phyloP scores from a whole-genome alignment of 306 rosid species.

The Nissolia schottii region DNA sequence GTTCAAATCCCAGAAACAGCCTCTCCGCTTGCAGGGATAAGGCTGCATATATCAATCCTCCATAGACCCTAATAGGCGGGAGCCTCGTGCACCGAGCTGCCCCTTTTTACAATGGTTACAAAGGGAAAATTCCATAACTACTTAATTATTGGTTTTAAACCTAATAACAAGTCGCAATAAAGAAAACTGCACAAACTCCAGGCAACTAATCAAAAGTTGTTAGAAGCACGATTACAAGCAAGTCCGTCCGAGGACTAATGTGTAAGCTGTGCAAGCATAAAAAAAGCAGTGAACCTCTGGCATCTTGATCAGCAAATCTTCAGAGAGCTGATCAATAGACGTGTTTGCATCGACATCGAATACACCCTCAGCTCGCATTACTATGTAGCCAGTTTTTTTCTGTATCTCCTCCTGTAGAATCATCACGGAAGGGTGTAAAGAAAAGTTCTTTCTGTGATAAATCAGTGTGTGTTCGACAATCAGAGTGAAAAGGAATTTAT shows the following conservation, averaged over 20 bases:
- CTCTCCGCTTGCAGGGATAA: no score
- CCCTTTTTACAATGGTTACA: neutral
- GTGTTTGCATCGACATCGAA: conserved; percentile 98
- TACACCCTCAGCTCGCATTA: conserved; percentile 94
- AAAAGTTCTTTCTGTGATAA: neutral
- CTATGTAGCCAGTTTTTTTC: conserved; percentile 96
- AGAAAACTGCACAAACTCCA: neutral
- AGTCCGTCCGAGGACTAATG: neutral
- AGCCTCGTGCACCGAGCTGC: no score
- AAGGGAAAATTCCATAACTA: neutral
- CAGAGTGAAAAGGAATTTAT: neutral
- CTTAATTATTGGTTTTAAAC: neutral
- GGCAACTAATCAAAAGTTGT: neutral
- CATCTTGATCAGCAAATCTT: conserved; percentile 88
- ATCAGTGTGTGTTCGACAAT: neutral
- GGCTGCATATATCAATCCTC: no score
- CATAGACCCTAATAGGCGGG: no score
- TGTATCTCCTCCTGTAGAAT: conserved; percentile 88
- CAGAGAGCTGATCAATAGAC: conserved; percentile 94
- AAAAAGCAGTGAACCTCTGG: conserved; percentile 66
- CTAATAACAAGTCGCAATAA: neutral
- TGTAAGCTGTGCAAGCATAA: neutral
- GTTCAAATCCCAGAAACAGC: no score
- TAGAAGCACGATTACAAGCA: neutral
- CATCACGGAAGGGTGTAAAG: conserved; percentile 17